These are phyloP conservation scores for Rosa chinensis DNA, from an alignment of 306 rosid species.

Conservation along the genomic window DNA sequence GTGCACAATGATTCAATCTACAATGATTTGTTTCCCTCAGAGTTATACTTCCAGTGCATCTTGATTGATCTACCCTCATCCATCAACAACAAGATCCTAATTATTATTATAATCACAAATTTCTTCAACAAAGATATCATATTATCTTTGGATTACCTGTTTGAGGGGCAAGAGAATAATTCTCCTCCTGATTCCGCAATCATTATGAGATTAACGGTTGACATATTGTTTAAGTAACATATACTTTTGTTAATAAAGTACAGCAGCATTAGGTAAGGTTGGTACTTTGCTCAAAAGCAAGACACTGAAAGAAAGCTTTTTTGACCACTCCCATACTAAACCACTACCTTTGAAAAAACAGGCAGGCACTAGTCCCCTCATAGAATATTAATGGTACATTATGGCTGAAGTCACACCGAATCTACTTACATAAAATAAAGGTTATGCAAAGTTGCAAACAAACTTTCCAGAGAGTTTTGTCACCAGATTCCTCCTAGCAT, in stretches of 20 bases:
- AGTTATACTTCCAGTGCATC: neutral
- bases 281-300: slow-evolving; percentile 39
- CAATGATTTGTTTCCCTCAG: neutral
- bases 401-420: slow-evolving; percentile 7
- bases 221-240: slow-evolving; percentile 1
- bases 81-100: neutral
- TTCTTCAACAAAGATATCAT: neutral
- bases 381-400: slow-evolving; percentile 25
- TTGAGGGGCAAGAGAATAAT: neutral
- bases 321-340: slow-evolving; percentile 26
- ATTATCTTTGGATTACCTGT: neutral
- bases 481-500: slow-evolving; percentile 40
- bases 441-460: slow-evolving; percentile 3
- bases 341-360: slow-evolving; percentile 17
- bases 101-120: neutral
- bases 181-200: slow-evolving; percentile 9
- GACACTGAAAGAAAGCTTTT: slow-evolving; percentile 18
- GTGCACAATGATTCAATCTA: neutral
- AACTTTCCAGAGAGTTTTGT: slow-evolving; percentile 26
- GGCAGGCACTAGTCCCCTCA: slow-evolving; percentile 30
- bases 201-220: neutral
- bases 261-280: slow-evolving; percentile 32
- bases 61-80: neutral
- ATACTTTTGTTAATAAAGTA: neutral
- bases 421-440: slow-evolving; percentile 2